Evolutionary conservation across 257 asterid genomes (phyloP), one percentile per base, ranked within the genome.

Genomic region (Thymus mandschuricus): DNA sequence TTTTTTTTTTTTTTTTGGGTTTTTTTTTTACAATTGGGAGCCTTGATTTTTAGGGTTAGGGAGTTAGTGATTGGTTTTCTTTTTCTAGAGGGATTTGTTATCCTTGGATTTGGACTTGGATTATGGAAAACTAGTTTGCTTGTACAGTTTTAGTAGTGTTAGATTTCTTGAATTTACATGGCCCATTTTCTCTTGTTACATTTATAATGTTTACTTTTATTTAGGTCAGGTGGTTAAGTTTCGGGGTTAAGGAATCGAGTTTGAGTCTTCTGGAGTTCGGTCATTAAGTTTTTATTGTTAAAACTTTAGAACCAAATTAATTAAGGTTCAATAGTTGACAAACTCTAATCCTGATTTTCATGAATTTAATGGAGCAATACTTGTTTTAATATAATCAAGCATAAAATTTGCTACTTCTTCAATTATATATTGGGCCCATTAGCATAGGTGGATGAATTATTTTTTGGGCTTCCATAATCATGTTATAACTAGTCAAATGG

Each of bases 61-160:
- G 21, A 31, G 73, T 29, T 80, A 67, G 79, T 76, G 74, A 60
- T 66, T 80, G 77, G 33, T 72, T 76, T 70, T 72, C 72, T 21
- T 21, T 75, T 73, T 60, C 12, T 6, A 46, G 78, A 72, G 77
- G 68, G 43, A 60, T n/a, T 63, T 75, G 55, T 65, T 54, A 43
- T 81, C 63, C 76, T 74, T 77, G 74, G 70, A 62, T 74, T 74
- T 45, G 79, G 77, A 64, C 64, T 51, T 76, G 74, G 44, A 76
- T 49, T 77, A 10, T 71, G 30, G 76, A 71, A 21, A 79, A 52
- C 64, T 72, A 21, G 33, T 40, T 60, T 69, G 70, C 60, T 68
- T 91, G 97, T 91, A 88, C 88, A 91, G 89, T 76, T 77, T 75
- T 85, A 79, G 89, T 71, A 54, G 73, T 67, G 64, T 71, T 66